phyloP scores from a whole-genome alignment of 129 eudicot species.

The Artemisia argyi region DNA sequence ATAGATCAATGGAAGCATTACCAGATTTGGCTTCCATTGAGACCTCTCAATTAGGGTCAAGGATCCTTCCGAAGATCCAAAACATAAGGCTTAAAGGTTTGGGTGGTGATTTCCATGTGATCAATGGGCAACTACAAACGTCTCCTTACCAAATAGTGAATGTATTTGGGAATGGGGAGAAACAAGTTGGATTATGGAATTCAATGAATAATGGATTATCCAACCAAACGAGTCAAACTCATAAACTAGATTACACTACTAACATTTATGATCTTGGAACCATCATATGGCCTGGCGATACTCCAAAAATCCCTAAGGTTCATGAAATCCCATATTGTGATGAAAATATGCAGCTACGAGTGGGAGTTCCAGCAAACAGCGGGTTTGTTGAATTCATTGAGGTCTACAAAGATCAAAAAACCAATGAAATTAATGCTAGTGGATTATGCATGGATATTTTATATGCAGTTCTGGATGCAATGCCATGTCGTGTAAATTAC shows the following conservation, averaged over 20 bases:
- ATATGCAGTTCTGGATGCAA: slow-evolving; percentile 37
- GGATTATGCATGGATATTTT: slow-evolving; percentile 65
- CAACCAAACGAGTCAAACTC: neutral
- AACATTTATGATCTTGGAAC: slow-evolving; percentile 30
- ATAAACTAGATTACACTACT: neutral
- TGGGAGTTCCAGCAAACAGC: slow-evolving; percentile 41
- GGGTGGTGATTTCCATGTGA: slow-evolving; percentile 42
- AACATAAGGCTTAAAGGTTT: slow-evolving; percentile 31
- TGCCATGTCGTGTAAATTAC: slow-evolving; percentile 36
- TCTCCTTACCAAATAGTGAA: slow-evolving; percentile 45
- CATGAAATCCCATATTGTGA: slow-evolving; percentile 31
- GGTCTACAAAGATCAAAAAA: slow-evolving; percentile 19
- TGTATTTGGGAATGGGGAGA: slow-evolving; percentile 38
- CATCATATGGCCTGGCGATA: slow-evolving; percentile 68
- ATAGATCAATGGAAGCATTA: neutral
- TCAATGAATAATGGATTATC: slow-evolving; percentile 3
- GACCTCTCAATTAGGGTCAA: slow-evolving; percentile 29
- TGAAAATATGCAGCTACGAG: slow-evolving; percentile 24
- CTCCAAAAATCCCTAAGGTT: slow-evolving; percentile 35
- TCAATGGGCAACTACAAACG: slow-evolving; percentile 29
- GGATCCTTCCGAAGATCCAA: slow-evolving; percentile 29
- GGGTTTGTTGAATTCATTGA: slow-evolving; percentile 42
- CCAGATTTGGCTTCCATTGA: neutral
- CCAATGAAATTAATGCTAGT: slow-evolving; percentile 7
- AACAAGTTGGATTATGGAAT: slow-evolving; percentile 53